These are phyloP conservation scores for Lecanicillium sp. DNA, from an alignment of 2,329 filamentous ascomycete genomes.

Conservation along the genomic window DNA sequence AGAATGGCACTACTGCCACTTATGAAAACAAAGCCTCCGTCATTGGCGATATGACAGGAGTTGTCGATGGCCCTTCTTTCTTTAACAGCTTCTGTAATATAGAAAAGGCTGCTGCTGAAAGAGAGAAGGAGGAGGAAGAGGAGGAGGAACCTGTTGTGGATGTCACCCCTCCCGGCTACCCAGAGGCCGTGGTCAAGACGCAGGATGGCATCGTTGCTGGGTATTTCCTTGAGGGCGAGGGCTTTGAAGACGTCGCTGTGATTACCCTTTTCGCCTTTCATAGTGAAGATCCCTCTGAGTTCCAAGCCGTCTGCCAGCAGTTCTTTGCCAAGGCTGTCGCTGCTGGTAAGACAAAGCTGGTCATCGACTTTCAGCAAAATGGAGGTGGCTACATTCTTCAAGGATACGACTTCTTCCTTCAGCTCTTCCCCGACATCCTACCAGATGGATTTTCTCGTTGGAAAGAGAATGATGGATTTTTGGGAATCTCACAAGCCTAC, in stretches of 20 bases:
- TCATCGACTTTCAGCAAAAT: constrained; percentile 51
- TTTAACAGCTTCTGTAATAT: constrained; percentile 28
- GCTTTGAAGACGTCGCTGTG: constrained; percentile 25
- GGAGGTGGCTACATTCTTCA: constrained; percentile 49
- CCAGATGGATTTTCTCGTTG: constrained; percentile 29
- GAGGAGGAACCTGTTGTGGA: too few species aligned
- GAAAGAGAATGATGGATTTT: constrained; percentile 31
- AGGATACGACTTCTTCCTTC: constrained; percentile 55
- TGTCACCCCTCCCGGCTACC: too few species aligned
- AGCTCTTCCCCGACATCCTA: constrained; percentile 37
- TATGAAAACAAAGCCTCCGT: constrained; percentile 23
- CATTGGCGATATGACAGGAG: constrained; percentile 18
- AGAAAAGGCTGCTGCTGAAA: too few species aligned
- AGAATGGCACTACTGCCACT: constrained; percentile 23
- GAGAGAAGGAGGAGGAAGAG: too few species aligned
- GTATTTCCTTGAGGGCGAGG: constrained; percentile 26
- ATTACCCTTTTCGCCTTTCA: constrained; percentile 20
- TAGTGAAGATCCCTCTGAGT: constrained; percentile 19
- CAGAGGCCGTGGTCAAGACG: constrained; percentile 20
- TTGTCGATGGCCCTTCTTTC: constrained; percentile 23
- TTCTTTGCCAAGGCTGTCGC: constrained; percentile 28
- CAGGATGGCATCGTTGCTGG: constrained; percentile 20
- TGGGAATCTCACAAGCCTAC: constrained; percentile 33
- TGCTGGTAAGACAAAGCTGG: constrained; percentile 48
- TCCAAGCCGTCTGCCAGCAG: constrained; percentile 23